Evolutionary conservation across 192 early-diverging fungal genomes (phyloP).

Genomic region (Podila epicladia): DNA sequence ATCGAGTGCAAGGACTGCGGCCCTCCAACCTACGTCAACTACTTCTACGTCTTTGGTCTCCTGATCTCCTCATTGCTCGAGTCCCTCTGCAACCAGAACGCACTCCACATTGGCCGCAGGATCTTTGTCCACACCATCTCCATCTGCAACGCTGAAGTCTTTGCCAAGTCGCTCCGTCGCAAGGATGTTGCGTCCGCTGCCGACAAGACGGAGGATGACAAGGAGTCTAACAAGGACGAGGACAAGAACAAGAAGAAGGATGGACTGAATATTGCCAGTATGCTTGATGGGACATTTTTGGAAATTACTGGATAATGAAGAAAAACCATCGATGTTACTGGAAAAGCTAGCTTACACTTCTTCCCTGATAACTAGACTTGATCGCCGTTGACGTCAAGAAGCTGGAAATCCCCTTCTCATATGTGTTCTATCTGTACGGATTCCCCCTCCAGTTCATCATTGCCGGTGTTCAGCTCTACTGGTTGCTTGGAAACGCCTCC

Average conservation of each 20-base stretch:
- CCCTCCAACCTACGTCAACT: slow-evolving; percentile 42
- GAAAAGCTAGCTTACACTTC: no score
- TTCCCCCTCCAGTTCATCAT: slow-evolving; percentile 74
- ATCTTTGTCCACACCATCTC: slow-evolving; percentile 66
- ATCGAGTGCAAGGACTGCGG: slow-evolving; percentile 46
- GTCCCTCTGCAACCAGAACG: slow-evolving; percentile 58
- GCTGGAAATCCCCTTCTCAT: slow-evolving; percentile 39
- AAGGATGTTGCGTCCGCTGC: slow-evolving; percentile 56
- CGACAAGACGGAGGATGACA: slow-evolving; percentile 31
- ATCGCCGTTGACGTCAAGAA: slow-evolving; percentile 42
- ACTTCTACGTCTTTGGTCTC: slow-evolving; percentile 68
- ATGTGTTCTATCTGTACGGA: slow-evolving; percentile 68
- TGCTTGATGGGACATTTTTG: not conserved
- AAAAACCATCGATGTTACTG: not conserved
- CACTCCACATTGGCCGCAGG: slow-evolving; percentile 72
- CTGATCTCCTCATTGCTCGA: slow-evolving; percentile 58
- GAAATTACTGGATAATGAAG: no score
- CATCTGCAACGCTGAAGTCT: slow-evolving; percentile 58
- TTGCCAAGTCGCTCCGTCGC: slow-evolving; percentile 59
- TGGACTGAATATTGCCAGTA: slow-evolving; percentile 39
- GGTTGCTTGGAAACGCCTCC: slow-evolving; percentile 83
- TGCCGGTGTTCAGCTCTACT: slow-evolving; percentile 76
- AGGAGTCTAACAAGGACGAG: not conserved
- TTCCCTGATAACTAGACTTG: slow-evolving; percentile 11
- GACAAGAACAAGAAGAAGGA: slow-evolving; percentile 37